Percentiles rank a stretch among this genome's conserved stretches.
phyloP scores from a whole-genome alignment of 2,329 filamentous ascomycete genomes.

The Xylaria arbuscula region DNA sequence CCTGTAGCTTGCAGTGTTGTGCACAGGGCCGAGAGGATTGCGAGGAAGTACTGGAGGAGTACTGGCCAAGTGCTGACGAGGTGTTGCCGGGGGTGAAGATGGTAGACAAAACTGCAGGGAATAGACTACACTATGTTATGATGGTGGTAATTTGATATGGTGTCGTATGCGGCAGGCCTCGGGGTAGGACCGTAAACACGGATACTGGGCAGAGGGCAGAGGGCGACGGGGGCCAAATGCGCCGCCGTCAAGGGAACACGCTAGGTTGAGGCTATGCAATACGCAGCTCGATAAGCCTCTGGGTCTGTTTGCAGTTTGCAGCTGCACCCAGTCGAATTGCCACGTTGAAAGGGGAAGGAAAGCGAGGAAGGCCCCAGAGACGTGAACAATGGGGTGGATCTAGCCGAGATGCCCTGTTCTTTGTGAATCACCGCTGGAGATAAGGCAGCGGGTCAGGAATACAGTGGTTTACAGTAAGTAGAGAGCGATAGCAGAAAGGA shows the following conservation, averaged over 20 bases:
- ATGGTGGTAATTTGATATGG: conserved; percentile 35
- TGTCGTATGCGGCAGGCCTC: conserved; percentile 30
- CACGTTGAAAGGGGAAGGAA: conserved; percentile 11
- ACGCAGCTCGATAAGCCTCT: conserved; percentile 27
- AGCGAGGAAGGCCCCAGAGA: background rate
- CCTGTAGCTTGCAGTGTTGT: conserved; percentile 5
- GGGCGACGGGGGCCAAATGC: conserved; percentile 20
- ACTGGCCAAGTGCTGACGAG: conserved; percentile 19
- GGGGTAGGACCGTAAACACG: conserved; percentile 33
- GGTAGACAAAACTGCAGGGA: conserved; percentile 37
- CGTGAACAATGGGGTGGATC: conserved; percentile 16
- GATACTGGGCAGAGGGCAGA: conserved; percentile 1
- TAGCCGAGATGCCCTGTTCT: background rate
- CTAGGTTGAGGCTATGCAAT: conserved; percentile 36
- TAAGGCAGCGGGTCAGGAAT: background rate
- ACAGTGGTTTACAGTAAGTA: conserved; percentile 2
- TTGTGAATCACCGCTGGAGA: background rate
- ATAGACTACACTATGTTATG: conserved; percentile 21
- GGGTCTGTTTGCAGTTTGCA: conserved; percentile 27
- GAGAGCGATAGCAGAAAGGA: conserved; percentile 22
- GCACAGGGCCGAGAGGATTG: conserved; percentile 25
- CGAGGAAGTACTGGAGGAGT: too few relatives aligned
- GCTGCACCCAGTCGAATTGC: conserved; percentile 26
- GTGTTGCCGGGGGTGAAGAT: conserved; percentile 4
- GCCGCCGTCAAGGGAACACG: conserved; percentile 8